Evolutionary conservation across 345 rosid species (phyloP), one percentile per base, ranked within the genome.

Genomic region (Aquilaria yunnanensis): DNA sequence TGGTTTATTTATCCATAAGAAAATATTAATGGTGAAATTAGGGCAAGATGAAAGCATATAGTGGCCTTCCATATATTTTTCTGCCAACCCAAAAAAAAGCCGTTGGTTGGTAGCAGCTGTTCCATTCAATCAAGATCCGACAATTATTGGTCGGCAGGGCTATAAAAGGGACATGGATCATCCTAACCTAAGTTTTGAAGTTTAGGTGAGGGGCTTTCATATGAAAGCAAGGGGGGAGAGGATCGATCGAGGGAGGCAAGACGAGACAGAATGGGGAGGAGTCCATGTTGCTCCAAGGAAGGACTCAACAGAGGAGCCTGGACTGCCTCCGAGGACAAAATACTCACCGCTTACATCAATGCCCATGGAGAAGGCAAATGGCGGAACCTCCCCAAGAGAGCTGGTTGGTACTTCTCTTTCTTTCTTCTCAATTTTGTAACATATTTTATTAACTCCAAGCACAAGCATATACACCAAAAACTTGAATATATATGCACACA

Each of bases 341-440:
- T 75, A 30, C 83, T 84, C 12, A 53, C 65, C 0, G 65, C 79
- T 49, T 84, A 81, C 52, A 74, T 84, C 12, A 70, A 75, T 49
- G 79, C 76, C 11, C 82, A 81, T 59, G 89, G 89, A 1, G 85
- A 81, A 70, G 89, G 89, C 72, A 66, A 84, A 32, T 84, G 89
- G 89, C 73, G 80, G 67, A 67, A 74, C 69, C 86, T 84, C 56
- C 89, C 89, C 62, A 70, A 74, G 32, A 75, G 72, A 79, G 89
- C 89, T 46, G 89, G 23, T 23, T 23, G 23, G 88, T 83, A 70
- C 33, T 14, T 46, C 16, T 10, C 0, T 37, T 3, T 12, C 43
- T 29, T 14, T 37, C 8, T 13, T 48, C 30, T 4, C 9, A 37
- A 57, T 23, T 23, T 23, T 23, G 23, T 23, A 23, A 23, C 23